Evolutionary conservation across 2,329 filamentous ascomycete genomes (phyloP), one percentile per base, ranked within the genome.

Genomic region (Aspergillus terreus): DNA sequence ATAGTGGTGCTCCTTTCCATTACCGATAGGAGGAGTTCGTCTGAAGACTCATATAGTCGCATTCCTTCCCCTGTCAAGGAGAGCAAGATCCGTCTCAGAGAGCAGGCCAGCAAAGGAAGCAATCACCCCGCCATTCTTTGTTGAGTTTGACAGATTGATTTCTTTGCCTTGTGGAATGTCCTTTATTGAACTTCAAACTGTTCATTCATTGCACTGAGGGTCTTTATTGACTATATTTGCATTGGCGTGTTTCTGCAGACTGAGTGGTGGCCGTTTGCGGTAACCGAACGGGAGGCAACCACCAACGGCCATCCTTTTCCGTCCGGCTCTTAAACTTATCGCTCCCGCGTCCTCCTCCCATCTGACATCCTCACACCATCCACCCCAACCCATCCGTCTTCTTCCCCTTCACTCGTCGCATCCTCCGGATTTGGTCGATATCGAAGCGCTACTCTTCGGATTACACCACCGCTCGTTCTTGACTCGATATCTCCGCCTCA

Each of bases 361-460:
- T 35, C 52, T 51, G 46, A 35, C 53, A 19, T 17, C 40, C 46
- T 46, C 57, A 47, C 56, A 44, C 46, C 49, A 45, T 57, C 56
- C 53, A 48, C 52, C 40, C 15, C 35, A 38, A 15, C 7, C 12
- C 35, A 38, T 38, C 10, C 35, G 33, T 52, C 51, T 51, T 45
- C 50, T 41, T 80, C 36, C 88, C 88, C 71, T 78, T 80, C 63
- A 30, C 27, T 30, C 71, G n/a, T 49, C 46, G 65, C 62, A 62
- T 62, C 52, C 19, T 45, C 55, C 57, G 63, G 62, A 63, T 58
- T 35, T 32, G 17, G 41, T 57, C 51, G 21, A 56, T 47, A 43
- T 49, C 5, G 50, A 63, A 63, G 61, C 66, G 67, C 66, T 57
- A 52, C 21, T 36, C 25, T 27, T 43, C 38, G 4, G 38, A 25